A percentile compares a stretch with the other conserved stretches of the same genome.
These are phyloP conservation scores for Cytospora piceicola DNA, from an alignment of 2,329 filamentous ascomycete genomes.

Conservation along the genomic window DNA sequence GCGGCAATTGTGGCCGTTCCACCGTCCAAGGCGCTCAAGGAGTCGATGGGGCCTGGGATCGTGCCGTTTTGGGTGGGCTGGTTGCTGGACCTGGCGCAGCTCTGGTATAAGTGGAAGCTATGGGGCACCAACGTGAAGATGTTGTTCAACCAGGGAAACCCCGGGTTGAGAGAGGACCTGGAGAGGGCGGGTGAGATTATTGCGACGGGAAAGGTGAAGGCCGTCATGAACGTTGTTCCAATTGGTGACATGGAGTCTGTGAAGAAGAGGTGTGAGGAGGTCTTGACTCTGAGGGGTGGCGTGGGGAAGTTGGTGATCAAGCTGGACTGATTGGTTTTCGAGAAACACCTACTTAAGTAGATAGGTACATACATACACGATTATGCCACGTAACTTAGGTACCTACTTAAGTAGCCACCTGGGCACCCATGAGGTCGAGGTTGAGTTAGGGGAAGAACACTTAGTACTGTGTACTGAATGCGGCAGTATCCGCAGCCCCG, in stretches of 20 bases:
- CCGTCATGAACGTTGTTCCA: conserved; percentile 46
- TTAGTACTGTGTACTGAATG: too few relatives aligned
- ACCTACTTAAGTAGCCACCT: too few relatives aligned
- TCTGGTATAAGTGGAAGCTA: conserved; percentile 48
- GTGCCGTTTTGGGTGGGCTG: conserved; percentile 44
- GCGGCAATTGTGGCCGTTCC: conserved; percentile 48
- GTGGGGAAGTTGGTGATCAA: conserved; percentile 49
- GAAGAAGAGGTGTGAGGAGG: conserved; percentile 45
- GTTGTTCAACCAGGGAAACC: conserved; percentile 50
- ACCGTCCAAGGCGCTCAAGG: conserved; percentile 36
- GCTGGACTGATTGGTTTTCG: conserved; percentile 13
- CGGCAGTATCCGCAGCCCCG: conserved; percentile 1
- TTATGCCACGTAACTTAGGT: too few relatives aligned
- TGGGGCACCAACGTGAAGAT: conserved; percentile 50
- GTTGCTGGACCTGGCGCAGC: conserved; percentile 39
- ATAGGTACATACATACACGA: too few relatives aligned
- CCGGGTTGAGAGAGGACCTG: conserved; percentile 46
- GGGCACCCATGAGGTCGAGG: too few relatives aligned
- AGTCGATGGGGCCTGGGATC: conserved; percentile 39
- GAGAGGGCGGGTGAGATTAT: conserved; percentile 47
- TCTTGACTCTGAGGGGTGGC: conserved; percentile 47
- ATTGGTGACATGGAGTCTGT: conserved; percentile 50
- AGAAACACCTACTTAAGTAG: too few relatives aligned
- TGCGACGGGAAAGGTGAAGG: conserved; percentile 47
- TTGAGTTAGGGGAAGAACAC: background rate